Base-by-base conservation (phyloP, 768 basidiomycete genomes). In the Russula sp. region DNA sequence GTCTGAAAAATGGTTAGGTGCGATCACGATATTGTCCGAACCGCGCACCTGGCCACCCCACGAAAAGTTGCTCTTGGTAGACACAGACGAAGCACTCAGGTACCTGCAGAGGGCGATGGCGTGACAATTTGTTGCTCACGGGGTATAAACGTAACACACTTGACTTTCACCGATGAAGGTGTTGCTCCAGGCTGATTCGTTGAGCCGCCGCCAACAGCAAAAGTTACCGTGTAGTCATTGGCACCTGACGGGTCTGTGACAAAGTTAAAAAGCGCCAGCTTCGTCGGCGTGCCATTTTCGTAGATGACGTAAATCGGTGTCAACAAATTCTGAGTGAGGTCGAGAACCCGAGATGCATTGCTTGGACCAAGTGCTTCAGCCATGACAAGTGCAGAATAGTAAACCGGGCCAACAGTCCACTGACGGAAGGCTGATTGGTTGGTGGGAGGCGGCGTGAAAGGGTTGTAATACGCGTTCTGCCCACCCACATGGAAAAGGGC, bases 321-420 rank as follows among this genome's bases (percentile, higher is more conserved):
- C 67, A 76, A 83, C 16, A 69, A 70, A 68, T 82, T 84, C 53
- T 80, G 78, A n/a, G 72, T 72, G 36, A 90, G 78, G 73, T 93
- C 91, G 38, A 89, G 74, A 34, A 93, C 79, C 64, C 83, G 88
- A 1, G 88, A 83, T 1, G 73, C 76, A 73, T 86, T 85, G 46
- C 82, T 81, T 51, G 79, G 76, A n/a, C 89, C 90, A 36, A 92
- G 78, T 4, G 81, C 79, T 73, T 93, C 91, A 0, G 90, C 82
- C 46, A 88, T 77, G 66, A 86, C 79, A 28, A 94, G 75, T 1
- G 86, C 80, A 1, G 90, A 80, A 74, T 92, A 93, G 76, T 88
- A 91, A 51, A 87, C 75, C 0, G 87, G 81, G 3, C 88, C 88
- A 44, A 88, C 79, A 1, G 88, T 88, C 89, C 90, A 92, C 73